Base-by-base conservation (phyloP, 2,329 filamentous ascomycete genomes). In the Aureobasidium sp. region DNA sequence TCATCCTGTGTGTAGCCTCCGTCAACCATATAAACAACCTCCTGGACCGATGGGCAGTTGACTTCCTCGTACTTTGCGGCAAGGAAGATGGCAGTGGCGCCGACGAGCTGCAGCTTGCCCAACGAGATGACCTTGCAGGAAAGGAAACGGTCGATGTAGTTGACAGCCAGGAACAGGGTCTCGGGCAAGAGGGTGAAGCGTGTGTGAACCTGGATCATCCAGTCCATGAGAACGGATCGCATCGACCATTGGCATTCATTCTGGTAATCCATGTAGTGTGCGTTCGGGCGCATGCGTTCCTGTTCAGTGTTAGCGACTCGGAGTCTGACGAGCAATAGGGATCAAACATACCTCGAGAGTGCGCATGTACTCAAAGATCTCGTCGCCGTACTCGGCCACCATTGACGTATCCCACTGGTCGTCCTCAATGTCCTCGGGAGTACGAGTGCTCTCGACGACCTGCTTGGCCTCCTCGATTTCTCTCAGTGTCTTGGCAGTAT, bases 221-320 rank as follows among this genome's bases (percentile, higher is more conserved):
- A 99, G 74, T 97, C 94, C 86, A 99, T 95, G 59, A 99, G 81
- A 23, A 97, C 90, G 6, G 91, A 88, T 49, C 94, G 90, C 94
- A 97, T 99, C 2, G 92, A 96, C 94, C 94, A 99, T 71, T 96
- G 90, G 61, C 99, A 95, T 74, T 97, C 93, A n/a, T 88, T 86
- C 73, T 99, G 94, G 66, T 88, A 86, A 64, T 96, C 90, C 93
- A 99, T 99, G 79, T 99, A 99, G 72, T 94, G 84, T 3, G 90
- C 81, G 69, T 94, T 92, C 1, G 94, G 94, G 42, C 92, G 80
- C 84, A 96, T 88, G 67, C 85, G 72, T 80, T 83, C 89, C 90
- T 70, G 61, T 21, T 31, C 13, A 31, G 45, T 29, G 9, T 53
- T 19, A 53, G 64, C 70, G 43, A 74, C 69, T 17, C 27, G 23